Evolutionary conservation across 805 yeast species (phyloP).

Genomic region (Spathaspora girioi): DNA sequence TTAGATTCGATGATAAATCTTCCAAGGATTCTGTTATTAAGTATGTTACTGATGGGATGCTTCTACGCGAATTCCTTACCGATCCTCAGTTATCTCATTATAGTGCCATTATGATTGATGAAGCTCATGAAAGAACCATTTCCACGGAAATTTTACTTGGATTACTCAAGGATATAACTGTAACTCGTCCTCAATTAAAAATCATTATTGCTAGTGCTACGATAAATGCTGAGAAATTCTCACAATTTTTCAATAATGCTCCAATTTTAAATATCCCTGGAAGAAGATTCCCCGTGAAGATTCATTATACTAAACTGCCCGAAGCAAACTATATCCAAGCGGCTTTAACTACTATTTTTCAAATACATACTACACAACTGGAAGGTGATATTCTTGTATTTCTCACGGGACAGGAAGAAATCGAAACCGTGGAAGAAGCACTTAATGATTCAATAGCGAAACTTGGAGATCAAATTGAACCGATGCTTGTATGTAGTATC

Average conservation of each 20-base stretch:
- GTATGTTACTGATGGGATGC: constrained; percentile 96
- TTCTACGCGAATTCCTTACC: constrained; percentile 74
- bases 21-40: constrained; percentile 66
- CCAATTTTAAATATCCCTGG: constrained; percentile 92
- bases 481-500: constrained; percentile 75
- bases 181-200: constrained; percentile 64
- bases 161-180: constrained; percentile 65
- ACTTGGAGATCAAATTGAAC: constrained; percentile 57
- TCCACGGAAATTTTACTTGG: constrained; percentile 86
- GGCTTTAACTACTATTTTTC: constrained; percentile 81
- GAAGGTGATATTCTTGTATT: constrained; percentile 88
- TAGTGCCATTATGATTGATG: constrained; percentile 89
- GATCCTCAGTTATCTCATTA: constrained; percentile 71
- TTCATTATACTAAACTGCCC: constrained; percentile 78
- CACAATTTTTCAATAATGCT: constrained; percentile 74
- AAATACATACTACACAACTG: constrained; percentile 69
- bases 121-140: constrained; percentile 93
- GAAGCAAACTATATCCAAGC: constrained; percentile 91
- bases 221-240: constrained; percentile 83
- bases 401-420: constrained; percentile 95
- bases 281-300: constrained; percentile 86
- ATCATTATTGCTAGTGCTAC: constrained; percentile 91
- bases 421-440: constrained; percentile 75
- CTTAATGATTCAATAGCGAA: constrained; percentile 61
- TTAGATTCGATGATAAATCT: constrained; percentile 82